A percentile compares a stretch with the other conserved stretches of the same genome.
phyloP scores from a whole-genome alignment of 345 rosid species.

The Pugionium dolabratum region DNA sequence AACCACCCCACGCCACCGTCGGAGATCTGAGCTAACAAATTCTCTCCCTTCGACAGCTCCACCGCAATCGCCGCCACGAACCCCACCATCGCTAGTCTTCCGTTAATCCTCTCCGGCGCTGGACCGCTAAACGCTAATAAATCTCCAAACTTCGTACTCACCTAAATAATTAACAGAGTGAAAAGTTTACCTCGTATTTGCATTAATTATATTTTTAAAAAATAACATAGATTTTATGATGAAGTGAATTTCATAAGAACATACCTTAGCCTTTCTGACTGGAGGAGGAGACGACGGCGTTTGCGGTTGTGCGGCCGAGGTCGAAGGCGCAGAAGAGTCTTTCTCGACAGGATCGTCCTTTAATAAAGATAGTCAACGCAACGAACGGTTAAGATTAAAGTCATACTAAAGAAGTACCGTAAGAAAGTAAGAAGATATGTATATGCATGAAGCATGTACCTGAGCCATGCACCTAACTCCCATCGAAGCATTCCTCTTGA shows the following conservation, averaged over 20 bases:
- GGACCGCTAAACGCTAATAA: constrained; percentile 75
- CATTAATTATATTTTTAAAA: no score
- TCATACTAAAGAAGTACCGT: constrained; percentile 4
- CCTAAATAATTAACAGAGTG: constrained; percentile 28
- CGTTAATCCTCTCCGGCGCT: constrained; percentile 90
- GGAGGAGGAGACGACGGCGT: constrained; percentile 33
- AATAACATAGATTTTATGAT: no score
- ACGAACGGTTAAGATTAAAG: not conserved
- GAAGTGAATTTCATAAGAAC: not conserved
- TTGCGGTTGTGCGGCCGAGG: constrained; percentile 23
- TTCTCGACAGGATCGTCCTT: constrained; percentile 31
- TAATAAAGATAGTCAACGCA: not conserved
- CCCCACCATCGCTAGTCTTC: constrained; percentile 78
- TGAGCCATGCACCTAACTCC: constrained; percentile 49
- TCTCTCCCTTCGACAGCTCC: constrained; percentile 67
- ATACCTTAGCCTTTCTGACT: constrained; percentile 38
- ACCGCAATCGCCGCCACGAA: constrained; percentile 68
- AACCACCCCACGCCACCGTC: constrained; percentile 65
- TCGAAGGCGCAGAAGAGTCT: constrained; percentile 18
- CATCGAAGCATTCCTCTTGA: constrained; percentile 31
- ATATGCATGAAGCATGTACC: constrained; percentile 28
- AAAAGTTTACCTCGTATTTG: no score
- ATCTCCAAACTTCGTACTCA: constrained; percentile 59
- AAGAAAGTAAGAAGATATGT: not conserved
- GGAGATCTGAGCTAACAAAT: constrained; percentile 58